Evolutionary conservation across 176 grass and related monocot species (phyloP), one percentile per base, ranked within the genome.

Genomic region (Lolium multiflorum): DNA sequence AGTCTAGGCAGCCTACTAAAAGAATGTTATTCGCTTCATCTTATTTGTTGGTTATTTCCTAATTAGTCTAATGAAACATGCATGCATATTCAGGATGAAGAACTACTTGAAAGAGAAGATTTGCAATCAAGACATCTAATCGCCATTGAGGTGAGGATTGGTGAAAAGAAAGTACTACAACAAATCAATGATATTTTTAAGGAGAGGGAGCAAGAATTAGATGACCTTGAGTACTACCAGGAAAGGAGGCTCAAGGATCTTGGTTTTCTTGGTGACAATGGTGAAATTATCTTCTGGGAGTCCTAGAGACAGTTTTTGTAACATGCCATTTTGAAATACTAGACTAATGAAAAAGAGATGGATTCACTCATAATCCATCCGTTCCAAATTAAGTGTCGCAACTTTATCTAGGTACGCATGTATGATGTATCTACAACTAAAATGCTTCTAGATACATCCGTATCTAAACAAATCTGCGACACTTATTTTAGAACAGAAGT

Each of bases 221-320:
- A 94, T 91, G 89, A 77, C 63, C 84, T 98, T 67, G 97, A 96
- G 71, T 98, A 98, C 69, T 98, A 98, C 82, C 97, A 98, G 80
- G 94, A 98, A 74, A 94, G 97, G 72, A 96, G 94, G 85, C 93
- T 93, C 69, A 96, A 91, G 69, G 92, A 98, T 80, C 88, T 98
- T 4, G 93, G 97, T 72, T 83, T 98, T 65, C 80, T 90, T 37
- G 87, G 97, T 7, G 94, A 98, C 69, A 95, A 96, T 64, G 94
- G 94, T 77, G 97, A 98, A 20, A 98, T 98, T 87, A 98, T 98
- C 62, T 98, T 98, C 82, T 96, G 97, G 97, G 97, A 98, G 89
- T 91, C 78, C 26, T 89, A 91, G 87, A 60, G 20, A 83, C 55
- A 47, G 48, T 49, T 71, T 74, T 69, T 87, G 31, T 73, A 75